Evolutionary conservation across 768 basidiomycete genomes (phyloP), one percentile per base, ranked within the genome.

Genomic region (Phylloporus scabripes): DNA sequence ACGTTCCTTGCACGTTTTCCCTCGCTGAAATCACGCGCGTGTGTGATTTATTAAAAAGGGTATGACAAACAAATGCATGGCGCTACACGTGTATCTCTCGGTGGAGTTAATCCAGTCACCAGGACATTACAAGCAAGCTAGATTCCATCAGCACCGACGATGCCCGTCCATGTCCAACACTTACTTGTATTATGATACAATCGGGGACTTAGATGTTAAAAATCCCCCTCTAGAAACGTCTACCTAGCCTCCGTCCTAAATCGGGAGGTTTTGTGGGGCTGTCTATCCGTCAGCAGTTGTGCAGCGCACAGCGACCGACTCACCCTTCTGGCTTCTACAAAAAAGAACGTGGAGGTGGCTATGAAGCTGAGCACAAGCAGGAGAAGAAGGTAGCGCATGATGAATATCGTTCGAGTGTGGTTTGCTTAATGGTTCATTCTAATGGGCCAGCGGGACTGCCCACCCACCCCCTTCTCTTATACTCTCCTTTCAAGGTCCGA

Each of bases 341-440:
- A 62, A 64, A 62, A 62, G 61, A 62, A 62, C 32, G 61, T 64
- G 50, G 61, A 62, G 40, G 43, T 45, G 3, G 61, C 62, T 51
- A 62, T 45, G 52, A 62, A 62, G 38, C 62, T 64, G 1, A 62
- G 61, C 41, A 62, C 61, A 43, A 64, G 51, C 36, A 64, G 8
- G 31, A 62, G 61, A 45, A 62, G 61, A 52, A 64, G 54, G 54
- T 52, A 64, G 31, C 61, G 61, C 61, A 62, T 62, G 46, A 29
- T 40, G 43, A 21, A 33, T 42, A 45, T 46, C 45, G 18, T 26
- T 36, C 32, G 28, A 23, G 33, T 50, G 28, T 36, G 36, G 46
- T 44, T 52, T 63, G 44, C 53, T 50, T 54, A 64, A 53, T 56
- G 26, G 51, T 61, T 61, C 61, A 62, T 62, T 64, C 54, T 64